Evolutionary conservation across 1,139 yeast genomes (phyloP).

Genomic region (Yamadazyma atmosphaerica): DNA sequence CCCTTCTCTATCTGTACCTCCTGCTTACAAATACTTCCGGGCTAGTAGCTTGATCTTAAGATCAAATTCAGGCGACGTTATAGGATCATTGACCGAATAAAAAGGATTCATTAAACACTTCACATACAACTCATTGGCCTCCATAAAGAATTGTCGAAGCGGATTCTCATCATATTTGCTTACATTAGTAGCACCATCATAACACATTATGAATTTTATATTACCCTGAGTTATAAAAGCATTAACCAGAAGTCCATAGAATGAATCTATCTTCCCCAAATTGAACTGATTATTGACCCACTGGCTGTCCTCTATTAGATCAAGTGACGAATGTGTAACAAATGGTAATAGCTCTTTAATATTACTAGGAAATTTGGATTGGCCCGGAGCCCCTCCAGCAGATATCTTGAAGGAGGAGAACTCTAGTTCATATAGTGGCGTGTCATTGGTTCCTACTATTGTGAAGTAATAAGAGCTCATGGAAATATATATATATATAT

Average conservation of each 20-base stretch:
- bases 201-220: constrained; percentile 76
- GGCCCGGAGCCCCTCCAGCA: constrained; percentile 51
- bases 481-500: too few relatives aligned
- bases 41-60: constrained; percentile 70
- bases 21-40: constrained; percentile 61
- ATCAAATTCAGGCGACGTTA: constrained; percentile 76
- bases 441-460: constrained; percentile 83
- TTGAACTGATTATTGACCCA: constrained; percentile 71
- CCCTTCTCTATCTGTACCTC: neutral
- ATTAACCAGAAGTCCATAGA: constrained; percentile 76
- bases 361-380: constrained; percentile 64
- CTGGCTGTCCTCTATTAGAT: constrained; percentile 84
- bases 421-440: constrained; percentile 85
- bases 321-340: constrained; percentile 84
- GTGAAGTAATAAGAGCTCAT: constrained; percentile 77
- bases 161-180: constrained; percentile 62
- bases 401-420: constrained; percentile 61
- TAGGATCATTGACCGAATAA: constrained; percentile 73
- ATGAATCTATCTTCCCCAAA: constrained; percentile 79
- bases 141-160: constrained; percentile 80
- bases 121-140: constrained; percentile 83
- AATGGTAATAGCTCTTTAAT: constrained; percentile 84
- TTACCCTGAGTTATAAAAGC: constrained; percentile 90
- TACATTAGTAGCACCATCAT: constrained; percentile 46
- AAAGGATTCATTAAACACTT: constrained; percentile 87